Evolutionary conservation across 768 basidiomycete species (phyloP).

Genomic region (Collybia sp.): DNA sequence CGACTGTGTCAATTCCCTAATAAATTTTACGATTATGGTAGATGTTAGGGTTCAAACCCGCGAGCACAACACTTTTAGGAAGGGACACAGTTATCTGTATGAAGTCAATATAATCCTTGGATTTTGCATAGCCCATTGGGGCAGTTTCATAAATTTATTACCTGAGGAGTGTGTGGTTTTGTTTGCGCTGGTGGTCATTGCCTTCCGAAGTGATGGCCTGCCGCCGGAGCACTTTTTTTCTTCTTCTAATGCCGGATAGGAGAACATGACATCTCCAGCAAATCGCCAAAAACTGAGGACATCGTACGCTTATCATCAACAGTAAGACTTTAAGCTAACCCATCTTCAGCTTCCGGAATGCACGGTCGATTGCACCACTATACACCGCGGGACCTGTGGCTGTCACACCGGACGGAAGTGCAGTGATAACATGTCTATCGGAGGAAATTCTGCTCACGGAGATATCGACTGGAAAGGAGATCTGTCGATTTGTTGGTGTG

Average conservation of each 20-base stretch:
- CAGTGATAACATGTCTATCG: constrained; percentile 81
- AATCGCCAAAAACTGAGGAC: constrained; percentile 52
- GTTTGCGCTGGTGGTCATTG: too few relatives aligned
- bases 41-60: constrained; percentile 18
- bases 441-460: constrained; percentile 86
- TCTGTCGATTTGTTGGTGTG: constrained; percentile 84
- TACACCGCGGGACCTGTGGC: constrained; percentile 89
- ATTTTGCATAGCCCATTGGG: constrained; percentile 19
- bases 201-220: too few relatives aligned
- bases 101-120: constrained; percentile 8
- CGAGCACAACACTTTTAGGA: constrained; percentile 27
- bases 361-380: constrained; percentile 66
- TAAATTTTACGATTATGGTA: background rate
- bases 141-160: too few relatives aligned
- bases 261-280: constrained; percentile 27
- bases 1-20: background rate
- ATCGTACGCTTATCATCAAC: constrained; percentile 38
- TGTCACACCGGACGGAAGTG: constrained; percentile 70
- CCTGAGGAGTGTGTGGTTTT: too few relatives aligned
- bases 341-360: constrained; percentile 70
- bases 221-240: too few relatives aligned
- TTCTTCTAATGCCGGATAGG: too few relatives aligned
- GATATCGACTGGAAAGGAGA: constrained; percentile 62
- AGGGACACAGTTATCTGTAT: constrained; percentile 28
- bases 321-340: constrained; percentile 5